Evolutionary conservation across 1,139 yeast genomes (phyloP).

Genomic region (Yamadazyma atmosphaerica): DNA sequence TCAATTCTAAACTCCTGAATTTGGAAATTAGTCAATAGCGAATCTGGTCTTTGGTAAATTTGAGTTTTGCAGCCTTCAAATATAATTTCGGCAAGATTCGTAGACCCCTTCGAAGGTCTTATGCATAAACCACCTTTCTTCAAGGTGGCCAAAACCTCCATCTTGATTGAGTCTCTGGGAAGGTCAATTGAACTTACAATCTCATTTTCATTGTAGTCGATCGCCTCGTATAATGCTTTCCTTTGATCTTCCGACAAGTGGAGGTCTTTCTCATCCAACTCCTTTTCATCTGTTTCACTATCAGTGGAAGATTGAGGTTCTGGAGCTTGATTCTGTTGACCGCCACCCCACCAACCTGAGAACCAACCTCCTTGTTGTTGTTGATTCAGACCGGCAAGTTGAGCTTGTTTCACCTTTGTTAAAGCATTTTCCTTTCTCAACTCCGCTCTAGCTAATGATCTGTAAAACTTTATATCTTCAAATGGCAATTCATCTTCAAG

Average conservation of each 20-base stretch:
- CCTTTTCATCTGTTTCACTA: slow-evolving; percentile 7
- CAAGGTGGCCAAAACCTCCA: slow-evolving; percentile 68
- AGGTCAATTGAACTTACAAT: slow-evolving; percentile 56
- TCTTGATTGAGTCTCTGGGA: slow-evolving; percentile 70
- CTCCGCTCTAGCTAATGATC: slow-evolving; percentile 75
- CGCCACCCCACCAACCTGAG: slow-evolving; percentile 58
- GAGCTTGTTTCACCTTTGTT: slow-evolving; percentile 13
- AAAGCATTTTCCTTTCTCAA: slow-evolving; percentile 52
- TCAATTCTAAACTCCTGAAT: slow-evolving; percentile 81
- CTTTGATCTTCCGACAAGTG: slow-evolving; percentile 62
- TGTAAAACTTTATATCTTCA: slow-evolving; percentile 82
- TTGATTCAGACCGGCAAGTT: slow-evolving; percentile 5
- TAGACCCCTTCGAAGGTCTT: slow-evolving; percentile 34
- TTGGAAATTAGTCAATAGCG: slow-evolving; percentile 69
- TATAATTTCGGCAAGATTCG: slow-evolving; percentile 69
- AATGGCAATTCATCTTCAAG: slow-evolving; percentile 63
- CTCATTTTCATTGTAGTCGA: slow-evolving; percentile 80
- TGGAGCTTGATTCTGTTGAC: slow-evolving; percentile 7
- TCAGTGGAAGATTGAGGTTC: slow-evolving; percentile 11
- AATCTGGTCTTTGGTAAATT: slow-evolving; percentile 76
- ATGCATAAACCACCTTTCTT: slow-evolving; percentile 77
- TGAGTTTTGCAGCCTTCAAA: slow-evolving; percentile 83
- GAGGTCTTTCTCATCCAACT: slow-evolving; percentile 17
- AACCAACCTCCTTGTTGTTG: slow-evolving; percentile 48
- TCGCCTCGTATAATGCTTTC: slow-evolving; percentile 87